Conservation (phyloP, 495 filamentous ascomycete species). For the Chaetomium tenue region DNA sequence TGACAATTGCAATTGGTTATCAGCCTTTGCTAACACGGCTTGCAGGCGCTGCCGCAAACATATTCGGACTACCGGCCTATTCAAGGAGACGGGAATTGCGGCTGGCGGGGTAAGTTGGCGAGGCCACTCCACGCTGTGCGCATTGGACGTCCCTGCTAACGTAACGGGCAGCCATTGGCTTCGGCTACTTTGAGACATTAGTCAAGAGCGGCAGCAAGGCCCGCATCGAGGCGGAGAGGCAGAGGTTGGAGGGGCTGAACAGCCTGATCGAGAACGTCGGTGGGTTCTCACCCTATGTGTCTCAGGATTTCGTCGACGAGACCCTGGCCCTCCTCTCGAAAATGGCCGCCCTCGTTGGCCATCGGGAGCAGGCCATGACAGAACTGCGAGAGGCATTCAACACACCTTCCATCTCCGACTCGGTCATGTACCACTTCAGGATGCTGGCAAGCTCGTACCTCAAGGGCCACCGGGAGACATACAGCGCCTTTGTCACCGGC, state of each 20-base stretch:
- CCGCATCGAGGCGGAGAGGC: conserved; percentile 64
- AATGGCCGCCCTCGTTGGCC: conserved; percentile 54
- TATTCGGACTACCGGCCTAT: conserved; percentile 86
- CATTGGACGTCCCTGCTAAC: conserved; percentile 22
- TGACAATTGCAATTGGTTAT: background rate
- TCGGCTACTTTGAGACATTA: conserved; percentile 87
- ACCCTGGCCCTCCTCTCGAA: conserved; percentile 63
- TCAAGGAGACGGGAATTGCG: conserved; percentile 92
- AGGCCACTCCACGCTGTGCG: background rate
- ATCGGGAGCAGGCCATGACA: conserved; percentile 55
- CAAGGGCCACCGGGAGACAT: conserved; percentile 66
- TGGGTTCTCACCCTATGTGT: conserved; percentile 64
- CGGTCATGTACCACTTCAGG: conserved; percentile 67
- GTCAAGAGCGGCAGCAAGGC: conserved; percentile 61
- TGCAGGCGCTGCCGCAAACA: conserved; percentile 73
- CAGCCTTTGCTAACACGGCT: conserved; percentile 3
- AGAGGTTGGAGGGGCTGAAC: conserved; percentile 68
- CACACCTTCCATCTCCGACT: conserved; percentile 59
- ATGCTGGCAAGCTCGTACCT: conserved; percentile 86
- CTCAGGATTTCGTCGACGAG: conserved; percentile 80
- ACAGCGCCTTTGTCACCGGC: conserved; percentile 65
- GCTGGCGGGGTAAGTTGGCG: conserved; percentile 79
- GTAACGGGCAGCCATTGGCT: conserved; percentile 69
- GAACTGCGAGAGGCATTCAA: conserved; percentile 76
- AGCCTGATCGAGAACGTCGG: conserved; percentile 64